Evolutionary conservation across 2,329 filamentous ascomycete genomes (phyloP).

Genomic region (Leptographium wingfieldii): DNA sequence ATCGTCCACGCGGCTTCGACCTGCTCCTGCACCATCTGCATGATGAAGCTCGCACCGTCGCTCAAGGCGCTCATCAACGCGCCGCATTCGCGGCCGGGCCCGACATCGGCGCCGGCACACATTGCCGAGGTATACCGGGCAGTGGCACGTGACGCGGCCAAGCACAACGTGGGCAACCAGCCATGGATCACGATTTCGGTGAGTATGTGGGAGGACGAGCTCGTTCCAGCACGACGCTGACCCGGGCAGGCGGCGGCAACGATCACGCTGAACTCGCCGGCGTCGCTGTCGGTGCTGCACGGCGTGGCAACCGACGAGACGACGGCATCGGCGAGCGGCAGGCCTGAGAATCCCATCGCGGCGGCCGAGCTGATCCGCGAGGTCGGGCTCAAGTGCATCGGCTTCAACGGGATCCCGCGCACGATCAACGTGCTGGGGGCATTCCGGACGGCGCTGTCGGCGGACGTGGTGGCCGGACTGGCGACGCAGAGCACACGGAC

Average conservation of each 20-base stretch:
- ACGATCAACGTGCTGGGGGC: conserved; percentile 66
- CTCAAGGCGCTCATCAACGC: conserved; percentile 66
- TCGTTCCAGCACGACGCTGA: background rate
- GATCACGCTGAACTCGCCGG: conserved; percentile 77
- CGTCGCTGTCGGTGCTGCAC: conserved; percentile 55
- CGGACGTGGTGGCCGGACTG: conserved; percentile 38
- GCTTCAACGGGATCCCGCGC: conserved; percentile 71
- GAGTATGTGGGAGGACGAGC: conserved; percentile 11
- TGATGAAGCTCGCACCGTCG: conserved; percentile 59
- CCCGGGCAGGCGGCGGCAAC: conserved; percentile 60
- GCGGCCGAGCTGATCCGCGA: conserved; percentile 63
- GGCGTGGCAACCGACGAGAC: conserved; percentile 28
- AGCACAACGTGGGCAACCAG: conserved; percentile 47
- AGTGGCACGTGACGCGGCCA: conserved; percentile 49
- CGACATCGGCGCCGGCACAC: conserved; percentile 48
- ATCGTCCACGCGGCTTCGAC: background rate
- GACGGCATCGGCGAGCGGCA: conserved; percentile 9
- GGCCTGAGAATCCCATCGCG: conserved; percentile 21
- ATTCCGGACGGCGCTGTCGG: conserved; percentile 39
- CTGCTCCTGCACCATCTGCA: background rate
- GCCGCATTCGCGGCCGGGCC: conserved; percentile 52
- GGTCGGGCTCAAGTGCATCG: conserved; percentile 41
- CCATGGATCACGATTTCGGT: conserved; percentile 59
- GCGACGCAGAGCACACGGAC: conserved; percentile 43
- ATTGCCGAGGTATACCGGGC: conserved; percentile 52